phyloP scores from a whole-genome alignment of 2,329 filamentous ascomycete species.

The Ascochyta rabiei region DNA sequence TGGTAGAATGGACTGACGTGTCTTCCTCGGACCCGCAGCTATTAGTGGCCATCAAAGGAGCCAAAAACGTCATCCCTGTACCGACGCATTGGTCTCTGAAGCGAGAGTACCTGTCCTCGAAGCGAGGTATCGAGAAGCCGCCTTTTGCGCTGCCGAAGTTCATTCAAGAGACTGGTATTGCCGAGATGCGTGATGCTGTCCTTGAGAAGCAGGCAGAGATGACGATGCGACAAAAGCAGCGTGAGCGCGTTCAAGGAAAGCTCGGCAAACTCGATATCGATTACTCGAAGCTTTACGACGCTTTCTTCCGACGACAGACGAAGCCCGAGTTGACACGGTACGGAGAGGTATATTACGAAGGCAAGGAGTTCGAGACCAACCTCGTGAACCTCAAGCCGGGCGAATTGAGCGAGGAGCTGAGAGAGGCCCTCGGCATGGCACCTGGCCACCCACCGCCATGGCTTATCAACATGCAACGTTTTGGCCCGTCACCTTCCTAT shows the following conservation, averaged over 20 bases:
- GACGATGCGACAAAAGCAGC: constrained; percentile 90
- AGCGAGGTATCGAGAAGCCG: constrained; percentile 94
- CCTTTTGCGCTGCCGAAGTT: constrained; percentile 93
- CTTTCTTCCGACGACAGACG: constrained; percentile 96
- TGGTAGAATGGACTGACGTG: constrained; percentile 97
- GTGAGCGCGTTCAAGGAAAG: constrained; percentile 91
- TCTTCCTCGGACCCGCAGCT: constrained; percentile 87
- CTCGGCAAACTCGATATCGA: constrained; percentile 98
- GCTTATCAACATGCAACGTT: constrained; percentile 95
- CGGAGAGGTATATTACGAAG: constrained; percentile 99
- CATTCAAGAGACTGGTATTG: constrained; percentile 95
- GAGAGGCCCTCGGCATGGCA: constrained; percentile 91
- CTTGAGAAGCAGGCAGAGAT: constrained; percentile 95
- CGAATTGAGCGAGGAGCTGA: constrained; percentile 85
- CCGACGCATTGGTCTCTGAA: constrained; percentile 95
- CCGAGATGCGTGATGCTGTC: constrained; percentile 96
- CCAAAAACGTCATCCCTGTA: constrained; percentile 94
- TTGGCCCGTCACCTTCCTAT: constrained; percentile 92
- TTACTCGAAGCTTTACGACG: constrained; percentile 97
- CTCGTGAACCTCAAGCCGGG: constrained; percentile 87
- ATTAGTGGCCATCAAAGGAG: constrained; percentile 91
- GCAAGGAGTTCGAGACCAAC: constrained; percentile 97
- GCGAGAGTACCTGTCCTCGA: constrained; percentile 95
- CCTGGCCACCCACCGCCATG: constrained; percentile 92
- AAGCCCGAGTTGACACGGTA: constrained; percentile 94